Conservation (phyloP, 768 basidiomycete species). For the Lentinus brumalis region DNA sequence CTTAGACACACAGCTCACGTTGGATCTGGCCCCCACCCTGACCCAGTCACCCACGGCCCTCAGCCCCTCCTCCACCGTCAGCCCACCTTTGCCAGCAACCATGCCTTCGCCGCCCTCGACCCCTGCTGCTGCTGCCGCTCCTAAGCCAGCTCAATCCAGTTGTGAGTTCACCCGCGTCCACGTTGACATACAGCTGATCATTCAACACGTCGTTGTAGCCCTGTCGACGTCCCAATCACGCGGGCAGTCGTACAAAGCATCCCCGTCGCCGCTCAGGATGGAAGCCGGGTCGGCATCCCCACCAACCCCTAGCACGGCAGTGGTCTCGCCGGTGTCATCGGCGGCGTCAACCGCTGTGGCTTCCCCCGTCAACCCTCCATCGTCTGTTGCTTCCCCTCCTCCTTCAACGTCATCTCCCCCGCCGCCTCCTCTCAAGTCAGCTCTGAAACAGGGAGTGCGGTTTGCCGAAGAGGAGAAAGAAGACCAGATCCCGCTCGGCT, state of each 20-base stretch:
- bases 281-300: conserved; percentile 21
- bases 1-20: conserved; percentile 14
- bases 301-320: neutral
- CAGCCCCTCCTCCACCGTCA: conserved; percentile 5
- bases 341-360: conserved; percentile 1
- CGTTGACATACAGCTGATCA: neutral
- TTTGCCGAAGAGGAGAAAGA: conserved; percentile 17
- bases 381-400: conserved; percentile 6
- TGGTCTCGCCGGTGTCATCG: neutral
- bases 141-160: conserved; percentile 4
- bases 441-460: conserved; percentile 19
- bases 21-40: conserved; percentile 12
- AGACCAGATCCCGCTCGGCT: conserved; percentile 66
- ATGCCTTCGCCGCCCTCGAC: conserved; percentile 7
- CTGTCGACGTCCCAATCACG: conserved; percentile 22
- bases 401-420: conserved; percentile 3
- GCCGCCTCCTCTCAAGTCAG: conserved; percentile 10
- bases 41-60: conserved; percentile 11
- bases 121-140: neutral
- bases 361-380: neutral
- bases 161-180: conserved; percentile 1
- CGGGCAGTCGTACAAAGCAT: conserved; percentile 26
- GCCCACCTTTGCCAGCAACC: conserved; percentile 7
- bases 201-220: conserved; percentile 3
- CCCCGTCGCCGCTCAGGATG: conserved; percentile 33